Percentiles rank a stretch among this genome's conserved stretches.
These are phyloP conservation scores for Paraphoma sp. DNA, from an alignment of 2,329 filamentous ascomycete species.

Conservation along the genomic window DNA sequence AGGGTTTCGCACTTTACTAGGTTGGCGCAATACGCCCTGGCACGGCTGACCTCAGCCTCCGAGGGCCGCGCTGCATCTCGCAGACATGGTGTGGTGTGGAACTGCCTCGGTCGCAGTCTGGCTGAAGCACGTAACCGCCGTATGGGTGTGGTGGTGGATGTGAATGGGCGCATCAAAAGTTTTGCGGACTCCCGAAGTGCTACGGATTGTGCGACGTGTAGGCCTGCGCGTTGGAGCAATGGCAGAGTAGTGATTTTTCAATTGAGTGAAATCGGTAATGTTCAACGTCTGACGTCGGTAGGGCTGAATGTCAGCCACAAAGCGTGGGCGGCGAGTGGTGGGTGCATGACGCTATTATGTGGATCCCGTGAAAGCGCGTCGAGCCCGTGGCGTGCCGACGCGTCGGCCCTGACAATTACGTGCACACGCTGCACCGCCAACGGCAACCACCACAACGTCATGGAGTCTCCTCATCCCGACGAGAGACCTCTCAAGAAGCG, in stretches of 20 bases:
- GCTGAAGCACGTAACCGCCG: slow-evolving; percentile 19
- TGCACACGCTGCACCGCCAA: slow-evolving; percentile 3
- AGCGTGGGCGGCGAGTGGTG: slow-evolving; percentile 16
- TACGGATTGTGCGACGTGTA: not conserved
- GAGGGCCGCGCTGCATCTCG: slow-evolving; percentile 33
- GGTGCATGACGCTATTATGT: slow-evolving; percentile 37
- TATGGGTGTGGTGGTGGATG: slow-evolving; percentile 22
- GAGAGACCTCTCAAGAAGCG: slow-evolving; percentile 66
- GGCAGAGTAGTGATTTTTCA: not conserved
- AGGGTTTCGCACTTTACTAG: slow-evolving; percentile 57
- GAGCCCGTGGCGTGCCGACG: slow-evolving; percentile 28
- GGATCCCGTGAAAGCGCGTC: slow-evolving; percentile 22
- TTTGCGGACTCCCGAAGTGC: slow-evolving; percentile 2
- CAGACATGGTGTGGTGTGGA: slow-evolving; percentile 31
- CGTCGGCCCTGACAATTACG: slow-evolving; percentile 19
- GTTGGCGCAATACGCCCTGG: slow-evolving; percentile 65
- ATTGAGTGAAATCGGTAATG: no score
- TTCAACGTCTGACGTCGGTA: not conserved
- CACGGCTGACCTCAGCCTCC: slow-evolving; percentile 59
- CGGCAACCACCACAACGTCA: slow-evolving; percentile 19
- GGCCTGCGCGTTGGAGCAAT: not conserved
- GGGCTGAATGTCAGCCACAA: slow-evolving; percentile 17
- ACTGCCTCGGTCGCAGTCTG: slow-evolving; percentile 17
- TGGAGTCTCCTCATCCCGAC: slow-evolving; percentile 54
- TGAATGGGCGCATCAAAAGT: slow-evolving; percentile 34